These are phyloP conservation scores for Penicillium manginii DNA, from an alignment of 495 filamentous ascomycete genomes.

Conservation along the genomic window DNA sequence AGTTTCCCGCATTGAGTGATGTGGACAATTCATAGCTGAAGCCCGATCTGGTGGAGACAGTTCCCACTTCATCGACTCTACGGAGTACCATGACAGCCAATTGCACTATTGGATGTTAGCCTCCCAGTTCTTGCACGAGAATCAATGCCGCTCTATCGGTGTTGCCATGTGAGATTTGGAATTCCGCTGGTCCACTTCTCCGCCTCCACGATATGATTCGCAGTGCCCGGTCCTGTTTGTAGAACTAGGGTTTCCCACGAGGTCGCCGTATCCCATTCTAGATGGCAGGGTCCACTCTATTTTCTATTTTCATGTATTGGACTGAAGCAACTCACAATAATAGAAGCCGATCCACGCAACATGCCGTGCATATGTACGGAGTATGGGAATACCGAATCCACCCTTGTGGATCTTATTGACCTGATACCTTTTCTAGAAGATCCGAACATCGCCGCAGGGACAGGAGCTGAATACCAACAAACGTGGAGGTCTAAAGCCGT, in stretches of 20 bases:
- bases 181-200: conserved; percentile 9
- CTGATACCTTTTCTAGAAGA: conserved; percentile 3
- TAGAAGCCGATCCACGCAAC: not conserved
- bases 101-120: conserved; percentile 10
- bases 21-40: conserved; percentile 23
- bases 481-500: not conserved
- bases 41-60: conserved; percentile 26
- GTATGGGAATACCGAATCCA: conserved; percentile 1
- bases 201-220: conserved; percentile 1
- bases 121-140: not conserved
- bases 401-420: conserved; percentile 4
- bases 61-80: conserved; percentile 11
- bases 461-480: not conserved
- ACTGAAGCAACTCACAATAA: not conserved
- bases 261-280: not conserved
- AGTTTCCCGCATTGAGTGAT: conserved; percentile 7
- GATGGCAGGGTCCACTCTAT: not conserved
- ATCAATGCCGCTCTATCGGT: conserved; percentile 1
- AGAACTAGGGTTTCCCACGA: not conserved
- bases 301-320: not conserved
- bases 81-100: conserved; percentile 12
- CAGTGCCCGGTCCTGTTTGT: not conserved
- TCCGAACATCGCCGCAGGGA: not conserved
- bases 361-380: not conserved
- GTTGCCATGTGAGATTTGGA: conserved; percentile 17